Evolutionary conservation across 306 rosid genomes (phyloP).

Genomic region (Pachyrhizus erosus): DNA sequence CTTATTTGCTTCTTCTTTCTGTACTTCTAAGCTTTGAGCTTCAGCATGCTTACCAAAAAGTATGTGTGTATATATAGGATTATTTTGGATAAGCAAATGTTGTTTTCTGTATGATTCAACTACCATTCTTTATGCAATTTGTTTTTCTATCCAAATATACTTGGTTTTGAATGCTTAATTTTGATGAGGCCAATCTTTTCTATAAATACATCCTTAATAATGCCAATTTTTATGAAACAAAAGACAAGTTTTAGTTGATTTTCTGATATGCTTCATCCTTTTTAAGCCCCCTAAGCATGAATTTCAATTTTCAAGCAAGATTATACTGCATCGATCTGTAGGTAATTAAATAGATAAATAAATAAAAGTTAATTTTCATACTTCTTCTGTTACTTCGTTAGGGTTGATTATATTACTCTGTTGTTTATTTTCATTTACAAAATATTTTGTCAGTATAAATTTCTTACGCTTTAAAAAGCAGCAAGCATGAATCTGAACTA

Average conservation of each 20-base stretch:
- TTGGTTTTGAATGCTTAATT: neutral
- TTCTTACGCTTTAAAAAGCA: too few relatives aligned
- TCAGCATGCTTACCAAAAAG: too few relatives aligned
- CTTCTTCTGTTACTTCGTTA: too few relatives aligned
- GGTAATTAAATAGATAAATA: neutral
- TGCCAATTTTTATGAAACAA: too few relatives aligned
- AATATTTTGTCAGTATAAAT: too few relatives aligned
- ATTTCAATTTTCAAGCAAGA: constrained; percentile 26
- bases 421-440: neutral
- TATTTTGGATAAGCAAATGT: neutral
- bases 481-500: too few relatives aligned
- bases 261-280: neutral
- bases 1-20: neutral
- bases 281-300: neutral
- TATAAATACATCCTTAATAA: neutral
- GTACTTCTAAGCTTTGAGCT: neutral
- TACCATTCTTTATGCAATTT: neutral
- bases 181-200: neutral
- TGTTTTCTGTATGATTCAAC: neutral
- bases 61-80: neutral
- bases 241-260: neutral
- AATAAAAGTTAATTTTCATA: too few relatives aligned
- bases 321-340: neutral
- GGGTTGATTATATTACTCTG: too few relatives aligned
- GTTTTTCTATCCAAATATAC: neutral